phyloP scores from a whole-genome alignment of 2,329 filamentous ascomycete genomes.

The Fusarium ramigenum region DNA sequence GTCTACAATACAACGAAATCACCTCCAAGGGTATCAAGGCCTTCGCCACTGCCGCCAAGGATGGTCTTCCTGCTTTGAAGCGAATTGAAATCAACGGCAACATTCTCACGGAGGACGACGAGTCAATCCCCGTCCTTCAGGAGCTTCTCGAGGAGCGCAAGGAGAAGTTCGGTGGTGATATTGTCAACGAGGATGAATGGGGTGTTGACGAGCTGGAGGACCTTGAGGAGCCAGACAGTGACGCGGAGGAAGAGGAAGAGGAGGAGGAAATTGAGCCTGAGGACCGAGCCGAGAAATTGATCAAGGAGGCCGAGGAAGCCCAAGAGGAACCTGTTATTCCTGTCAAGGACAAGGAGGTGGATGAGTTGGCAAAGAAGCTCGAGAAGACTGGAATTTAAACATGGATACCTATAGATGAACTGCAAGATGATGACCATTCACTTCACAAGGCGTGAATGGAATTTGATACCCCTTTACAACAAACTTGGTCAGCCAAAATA shows the following conservation, averaged over 20 bases:
- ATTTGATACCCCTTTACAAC: slow-evolving; percentile 45
- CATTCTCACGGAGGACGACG: slow-evolving; percentile 89
- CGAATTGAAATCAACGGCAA: slow-evolving; percentile 96
- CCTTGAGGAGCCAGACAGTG: slow-evolving; percentile 79
- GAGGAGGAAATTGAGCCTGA: slow-evolving; percentile 70
- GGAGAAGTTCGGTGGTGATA: slow-evolving; percentile 73
- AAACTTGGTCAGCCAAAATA: neutral
- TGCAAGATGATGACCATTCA: slow-evolving; percentile 40
- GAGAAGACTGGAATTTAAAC: slow-evolving; percentile 72
- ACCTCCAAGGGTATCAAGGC: slow-evolving; percentile 77
- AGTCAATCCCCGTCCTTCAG: slow-evolving; percentile 72
- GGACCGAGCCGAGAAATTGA: slow-evolving; percentile 73
- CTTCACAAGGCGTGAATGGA: slow-evolving; percentile 39
- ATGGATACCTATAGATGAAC: slow-evolving; percentile 39
- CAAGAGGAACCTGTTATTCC: slow-evolving; percentile 79
- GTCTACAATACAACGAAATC: slow-evolving; percentile 95
- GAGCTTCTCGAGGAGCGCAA: slow-evolving; percentile 80
- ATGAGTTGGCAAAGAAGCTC: slow-evolving; percentile 79
- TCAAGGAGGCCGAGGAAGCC: slow-evolving; percentile 75
- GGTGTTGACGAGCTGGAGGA: slow-evolving; percentile 88
- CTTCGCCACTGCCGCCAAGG: slow-evolving; percentile 73
- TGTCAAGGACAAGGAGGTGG: slow-evolving; percentile 79
- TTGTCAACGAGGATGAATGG: slow-evolving; percentile 81
- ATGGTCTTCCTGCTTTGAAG: slow-evolving; percentile 77
- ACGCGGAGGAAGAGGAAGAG: slow-evolving; percentile 74